A percentile compares a stretch with the other conserved stretches of the same genome.
Conservation (phyloP, 1,284 basidiomycete genomes). For the Mycosarcoma maydis region DNA sequence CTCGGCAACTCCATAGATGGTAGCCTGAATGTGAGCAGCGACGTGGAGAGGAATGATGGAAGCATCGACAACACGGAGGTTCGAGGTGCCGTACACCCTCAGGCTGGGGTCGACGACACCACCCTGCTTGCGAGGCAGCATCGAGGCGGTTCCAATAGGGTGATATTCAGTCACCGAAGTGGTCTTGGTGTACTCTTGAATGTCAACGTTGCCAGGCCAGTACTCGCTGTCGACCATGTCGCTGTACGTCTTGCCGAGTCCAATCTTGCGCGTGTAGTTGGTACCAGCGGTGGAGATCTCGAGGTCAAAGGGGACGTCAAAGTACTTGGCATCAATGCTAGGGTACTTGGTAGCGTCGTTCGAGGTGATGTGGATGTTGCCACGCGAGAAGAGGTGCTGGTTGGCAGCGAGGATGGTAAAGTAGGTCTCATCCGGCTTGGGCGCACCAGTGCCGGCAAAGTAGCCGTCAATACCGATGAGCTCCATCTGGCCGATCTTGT, state of each 20-base stretch:
- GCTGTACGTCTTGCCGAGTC: constrained; percentile 38
- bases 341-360: constrained; percentile 72
- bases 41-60: constrained; percentile 62
- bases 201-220: constrained; percentile 54
- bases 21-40: constrained; percentile 72
- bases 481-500: constrained; percentile 60
- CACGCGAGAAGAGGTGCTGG: constrained; percentile 74
- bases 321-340: constrained; percentile 75
- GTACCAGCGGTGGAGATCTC: constrained; percentile 56
- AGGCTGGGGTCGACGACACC: constrained; percentile 76
- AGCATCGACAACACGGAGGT: constrained; percentile 71
- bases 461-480: constrained; percentile 61
- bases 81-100: constrained; percentile 75
- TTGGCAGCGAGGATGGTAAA: constrained; percentile 67
- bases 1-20: constrained; percentile 68
- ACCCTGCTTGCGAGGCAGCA: constrained; percentile 74
- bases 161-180: constrained; percentile 65
- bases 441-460: constrained; percentile 56
- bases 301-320: constrained; percentile 48
- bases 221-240: constrained; percentile 49
- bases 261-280: constrained; percentile 56
- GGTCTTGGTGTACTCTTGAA: constrained; percentile 64
- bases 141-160: constrained; percentile 74
- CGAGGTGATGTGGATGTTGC: constrained; percentile 71
- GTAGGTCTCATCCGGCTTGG: constrained; percentile 53